Base-by-base conservation (phyloP, 2,329 filamentous ascomycete genomes). In the Phialophora expanda region DNA sequence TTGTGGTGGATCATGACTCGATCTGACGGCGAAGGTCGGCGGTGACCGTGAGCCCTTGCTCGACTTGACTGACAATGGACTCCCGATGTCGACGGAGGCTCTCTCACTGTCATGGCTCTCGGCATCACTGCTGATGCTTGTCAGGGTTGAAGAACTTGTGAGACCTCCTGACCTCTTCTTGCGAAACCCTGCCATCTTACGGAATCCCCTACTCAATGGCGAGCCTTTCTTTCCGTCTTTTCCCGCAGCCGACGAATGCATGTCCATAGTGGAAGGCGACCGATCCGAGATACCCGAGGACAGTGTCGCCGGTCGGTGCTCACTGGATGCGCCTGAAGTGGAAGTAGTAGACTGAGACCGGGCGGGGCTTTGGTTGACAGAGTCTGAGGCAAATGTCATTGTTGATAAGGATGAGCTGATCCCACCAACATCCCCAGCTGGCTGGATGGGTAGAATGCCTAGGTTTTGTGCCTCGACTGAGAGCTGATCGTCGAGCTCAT, bases 401-500 rank as follows among this genome's bases (percentile, higher is more conserved):
- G 67, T 65, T 12, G 72, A 72, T 11, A 69, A 51, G 12, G 78
- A 69, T 24, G 71, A 72, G 26, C 69, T 74, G 51, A 77, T 68
- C 71, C 76, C 75, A 51, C 75, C 70, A 61, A 76, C 69, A 46
- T 76, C 76, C n/a, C 75, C 74, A 41, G 75, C 71, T 59, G 77
- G 75, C 30, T 75, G 76, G n/a, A 76, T 72, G n/a, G 76, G 75
- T 61, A 79, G 56, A 51, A 77, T 69, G 11, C 78, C 79, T 32
- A 81, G 73, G 38, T 74, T 69, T 59, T 72, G 73, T 53, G 79
- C 79, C 63, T 80, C 78, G 22, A 75, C 71, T 32, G 75, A 68
- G 51, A 82, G 73, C 32, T 68, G 70, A 64, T 78, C 76, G 69
- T 80, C 77, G 44, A 75, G 72, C 65, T 75, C 74, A 62, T 75